Evolutionary conservation across 2,329 filamentous ascomycete genomes (phyloP).

Genomic region (Capronia epimyces): DNA sequence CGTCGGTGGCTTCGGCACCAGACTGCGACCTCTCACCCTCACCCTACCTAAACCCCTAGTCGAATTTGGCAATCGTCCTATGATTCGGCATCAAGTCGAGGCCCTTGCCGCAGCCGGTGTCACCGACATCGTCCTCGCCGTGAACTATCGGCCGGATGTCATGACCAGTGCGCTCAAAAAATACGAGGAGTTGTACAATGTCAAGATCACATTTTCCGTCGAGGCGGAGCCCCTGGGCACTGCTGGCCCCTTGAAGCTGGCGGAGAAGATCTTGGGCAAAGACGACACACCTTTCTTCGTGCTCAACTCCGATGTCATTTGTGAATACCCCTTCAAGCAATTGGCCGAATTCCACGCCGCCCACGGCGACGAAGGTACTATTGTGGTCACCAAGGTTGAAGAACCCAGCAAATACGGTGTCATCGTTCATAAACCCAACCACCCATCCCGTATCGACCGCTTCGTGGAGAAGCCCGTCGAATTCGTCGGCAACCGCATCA

Average conservation of each 20-base stretch:
- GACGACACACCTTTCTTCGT: constrained; percentile 96
- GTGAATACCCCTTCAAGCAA: constrained; percentile 91
- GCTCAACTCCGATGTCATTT: constrained; percentile 96
- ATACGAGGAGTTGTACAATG: constrained; percentile 88
- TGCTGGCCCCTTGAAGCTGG: constrained; percentile 89
- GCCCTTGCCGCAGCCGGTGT: constrained; percentile 88
- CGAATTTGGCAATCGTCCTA: constrained; percentile 97
- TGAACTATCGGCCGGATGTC: constrained; percentile 97
- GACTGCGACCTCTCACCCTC: constrained; percentile 91
- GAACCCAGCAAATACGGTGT: constrained; percentile 99
- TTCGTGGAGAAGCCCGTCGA: constrained; percentile 99
- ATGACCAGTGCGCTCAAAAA: constrained; percentile 93
- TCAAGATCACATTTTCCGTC: constrained; percentile 95
- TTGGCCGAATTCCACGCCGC: constrained; percentile 85
- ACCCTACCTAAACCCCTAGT: constrained; percentile 96
- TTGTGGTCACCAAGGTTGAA: constrained; percentile 97
- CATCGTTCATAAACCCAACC: constrained; percentile 91
- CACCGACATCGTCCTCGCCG: constrained; percentile 93
- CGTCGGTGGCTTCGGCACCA: constrained; percentile 97
- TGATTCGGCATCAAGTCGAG: constrained; percentile 98
- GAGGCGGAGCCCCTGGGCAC: constrained; percentile 94
- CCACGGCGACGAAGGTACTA: constrained; percentile 94
- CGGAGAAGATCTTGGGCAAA: constrained; percentile 85
- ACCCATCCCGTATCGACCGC: constrained; percentile 87
- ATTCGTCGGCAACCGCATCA: constrained; percentile 98